Conservation (phyloP, 2,329 filamentous ascomycete species). For the Metarhizium humberi region DNA sequence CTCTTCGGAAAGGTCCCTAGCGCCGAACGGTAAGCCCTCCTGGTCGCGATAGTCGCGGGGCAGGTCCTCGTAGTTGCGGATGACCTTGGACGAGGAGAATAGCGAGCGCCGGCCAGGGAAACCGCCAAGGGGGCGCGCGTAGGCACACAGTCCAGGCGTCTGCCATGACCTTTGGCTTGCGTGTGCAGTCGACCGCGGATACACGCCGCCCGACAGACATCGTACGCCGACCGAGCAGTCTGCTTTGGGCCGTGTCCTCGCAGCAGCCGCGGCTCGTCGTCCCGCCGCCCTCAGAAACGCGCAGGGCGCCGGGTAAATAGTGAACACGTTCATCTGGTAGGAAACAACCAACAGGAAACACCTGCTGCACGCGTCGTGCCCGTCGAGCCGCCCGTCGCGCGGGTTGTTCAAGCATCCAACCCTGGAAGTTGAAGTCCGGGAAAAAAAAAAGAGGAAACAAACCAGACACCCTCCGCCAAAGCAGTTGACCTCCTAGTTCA, state of each 20-base stretch:
- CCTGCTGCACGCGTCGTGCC: not conserved
- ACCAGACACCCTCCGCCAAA: not conserved
- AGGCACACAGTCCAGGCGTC: not conserved
- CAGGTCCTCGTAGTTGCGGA: slow-evolving; percentile 49
- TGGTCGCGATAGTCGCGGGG: slow-evolving; percentile 47
- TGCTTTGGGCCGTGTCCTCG: not conserved
- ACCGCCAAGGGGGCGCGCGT: not conserved
- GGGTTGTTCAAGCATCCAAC: not conserved
- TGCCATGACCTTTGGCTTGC: not conserved
- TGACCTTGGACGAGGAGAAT: slow-evolving; percentile 25
- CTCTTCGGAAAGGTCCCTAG: slow-evolving; percentile 35
- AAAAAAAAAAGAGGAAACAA: not conserved
- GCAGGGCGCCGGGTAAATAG: slow-evolving; percentile 16
- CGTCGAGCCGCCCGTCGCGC: not conserved
- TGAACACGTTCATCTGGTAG: slow-evolving; percentile 11
- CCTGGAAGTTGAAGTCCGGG: not conserved
- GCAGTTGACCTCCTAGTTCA: no score
- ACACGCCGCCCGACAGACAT: slow-evolving; percentile 9
- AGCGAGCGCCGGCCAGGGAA: slow-evolving; percentile 20
- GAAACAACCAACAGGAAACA: not conserved
- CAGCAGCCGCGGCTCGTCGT: slow-evolving; percentile 10
- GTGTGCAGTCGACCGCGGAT: not conserved
- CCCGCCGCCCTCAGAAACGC: slow-evolving; percentile 19
- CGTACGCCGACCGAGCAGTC: not conserved
- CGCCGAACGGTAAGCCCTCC: slow-evolving; percentile 43